Conservation (phyloP, 176 grass and related monocot species). For the Zea luxurians region DNA sequence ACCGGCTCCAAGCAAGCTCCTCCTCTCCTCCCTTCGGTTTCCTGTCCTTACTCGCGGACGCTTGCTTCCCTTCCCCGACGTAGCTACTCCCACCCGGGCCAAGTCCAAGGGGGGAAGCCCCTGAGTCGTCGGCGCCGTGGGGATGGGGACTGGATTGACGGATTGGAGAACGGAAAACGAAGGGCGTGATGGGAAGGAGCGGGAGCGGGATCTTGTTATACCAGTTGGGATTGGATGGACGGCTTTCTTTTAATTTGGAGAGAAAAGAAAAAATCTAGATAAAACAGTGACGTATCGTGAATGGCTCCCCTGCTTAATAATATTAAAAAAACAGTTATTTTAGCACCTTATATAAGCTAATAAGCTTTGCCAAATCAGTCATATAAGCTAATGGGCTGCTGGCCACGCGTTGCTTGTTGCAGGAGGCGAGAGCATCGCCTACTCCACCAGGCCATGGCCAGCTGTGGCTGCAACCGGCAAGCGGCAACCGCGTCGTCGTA, state of each 20-base stretch:
- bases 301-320: no score
- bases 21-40: background rate
- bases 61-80: background rate
- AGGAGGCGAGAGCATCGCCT: background rate
- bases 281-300: no score
- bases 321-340: no score
- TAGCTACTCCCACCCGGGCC: background rate
- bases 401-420: background rate
- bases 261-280: no score
- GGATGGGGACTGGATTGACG: background rate
- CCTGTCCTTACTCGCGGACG: background rate
- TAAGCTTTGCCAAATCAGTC: no score
- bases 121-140: conserved; percentile 7
- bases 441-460: background rate
- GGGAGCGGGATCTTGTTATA: conserved; percentile 2
- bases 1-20: background rate
- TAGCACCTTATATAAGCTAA: no score
- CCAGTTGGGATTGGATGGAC: conserved; percentile 8
- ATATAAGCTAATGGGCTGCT: no score
- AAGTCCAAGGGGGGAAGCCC: background rate
- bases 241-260: background rate
- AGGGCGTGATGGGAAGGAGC: background rate
- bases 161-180: conserved; percentile 1
- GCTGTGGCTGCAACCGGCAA: conserved; percentile 11
- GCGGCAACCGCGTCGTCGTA: conserved; percentile 9